Evolutionary conservation across 2,329 filamentous ascomycete genomes (phyloP).

Genomic region (Fusarium zealandicum): DNA sequence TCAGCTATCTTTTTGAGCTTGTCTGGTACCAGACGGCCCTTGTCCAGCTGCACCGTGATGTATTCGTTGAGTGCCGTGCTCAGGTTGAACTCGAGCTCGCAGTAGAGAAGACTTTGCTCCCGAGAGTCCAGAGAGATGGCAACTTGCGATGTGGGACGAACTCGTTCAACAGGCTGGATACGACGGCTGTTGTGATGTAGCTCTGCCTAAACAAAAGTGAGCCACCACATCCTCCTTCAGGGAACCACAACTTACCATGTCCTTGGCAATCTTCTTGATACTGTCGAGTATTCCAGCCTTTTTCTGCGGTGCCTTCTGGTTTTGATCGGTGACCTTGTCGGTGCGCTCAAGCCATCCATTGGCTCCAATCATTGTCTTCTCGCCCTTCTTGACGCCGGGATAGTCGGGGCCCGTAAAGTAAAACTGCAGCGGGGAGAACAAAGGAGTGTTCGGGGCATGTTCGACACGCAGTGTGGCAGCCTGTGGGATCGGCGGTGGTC

Average conservation of each 20-base stretch:
- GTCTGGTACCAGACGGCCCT: conserved; percentile 60
- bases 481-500: conserved; percentile 27
- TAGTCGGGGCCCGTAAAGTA: conserved; percentile 52
- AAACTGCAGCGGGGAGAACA: conserved; percentile 53
- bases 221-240: not conserved
- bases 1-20: conserved; percentile 61
- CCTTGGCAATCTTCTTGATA: conserved; percentile 62
- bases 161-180: conserved; percentile 42
- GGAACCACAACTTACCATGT: conserved; percentile 52
- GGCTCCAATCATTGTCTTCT: conserved; percentile 62
- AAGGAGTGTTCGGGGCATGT: conserved; percentile 29
- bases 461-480: conserved; percentile 11
- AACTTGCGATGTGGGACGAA: conserved; percentile 44
- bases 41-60: conserved; percentile 60
- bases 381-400: conserved; percentile 50
- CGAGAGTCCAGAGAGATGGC: conserved; percentile 61
- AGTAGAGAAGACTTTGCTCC: conserved; percentile 66
- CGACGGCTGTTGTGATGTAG: conserved; percentile 46
- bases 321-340: conserved; percentile 32
- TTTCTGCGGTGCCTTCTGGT: conserved; percentile 45
- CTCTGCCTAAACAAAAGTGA: conserved; percentile 46
- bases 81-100: conserved; percentile 65
- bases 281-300: conserved; percentile 54
- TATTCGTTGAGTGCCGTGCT: conserved; percentile 59
- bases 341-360: conserved; percentile 65